phyloP scores from a whole-genome alignment of 2,329 filamentous ascomycete species.

The Cytospora chrysosperma region DNA sequence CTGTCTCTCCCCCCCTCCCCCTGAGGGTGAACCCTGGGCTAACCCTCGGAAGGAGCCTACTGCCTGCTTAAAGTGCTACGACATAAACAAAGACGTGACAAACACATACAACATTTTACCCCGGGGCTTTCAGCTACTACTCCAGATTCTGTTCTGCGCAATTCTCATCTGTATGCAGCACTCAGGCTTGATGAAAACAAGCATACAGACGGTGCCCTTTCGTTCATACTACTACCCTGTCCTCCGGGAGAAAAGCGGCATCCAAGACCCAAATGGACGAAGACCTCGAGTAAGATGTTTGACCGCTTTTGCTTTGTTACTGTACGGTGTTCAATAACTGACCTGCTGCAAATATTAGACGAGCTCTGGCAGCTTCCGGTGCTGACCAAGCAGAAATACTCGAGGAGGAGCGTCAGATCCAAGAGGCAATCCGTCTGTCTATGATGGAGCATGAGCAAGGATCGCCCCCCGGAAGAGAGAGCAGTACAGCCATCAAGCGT shows the following conservation, averaged over 20 bases:
- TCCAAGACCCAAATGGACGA: too few relatives aligned
- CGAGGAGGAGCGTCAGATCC: constrained; percentile 7
- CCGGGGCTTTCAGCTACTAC: too few relatives aligned
- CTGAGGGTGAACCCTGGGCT: background rate
- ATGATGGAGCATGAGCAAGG: constrained; percentile 1
- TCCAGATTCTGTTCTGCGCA: background rate
- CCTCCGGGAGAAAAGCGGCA: too few relatives aligned
- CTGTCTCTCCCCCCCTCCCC: too few relatives aligned
- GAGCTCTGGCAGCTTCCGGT: background rate
- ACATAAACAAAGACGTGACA: background rate
- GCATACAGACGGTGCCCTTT: too few relatives aligned
- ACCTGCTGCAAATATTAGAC: background rate
- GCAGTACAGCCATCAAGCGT: background rate
- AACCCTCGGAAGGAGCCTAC: background rate
- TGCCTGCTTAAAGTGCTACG: too few relatives aligned
- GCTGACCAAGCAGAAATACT: background rate
- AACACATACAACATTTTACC: background rate
- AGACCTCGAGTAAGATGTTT: background rate
- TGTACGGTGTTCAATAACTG: background rate
- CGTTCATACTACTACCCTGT: too few relatives aligned
- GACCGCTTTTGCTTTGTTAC: background rate
- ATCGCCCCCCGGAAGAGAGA: background rate
- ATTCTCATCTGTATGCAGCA: background rate
- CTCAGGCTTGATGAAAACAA: background rate
- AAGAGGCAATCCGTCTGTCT: constrained; percentile 14